phyloP scores from a whole-genome alignment of 768 basidiomycete genomes.

The Phylloporus sp. region DNA sequence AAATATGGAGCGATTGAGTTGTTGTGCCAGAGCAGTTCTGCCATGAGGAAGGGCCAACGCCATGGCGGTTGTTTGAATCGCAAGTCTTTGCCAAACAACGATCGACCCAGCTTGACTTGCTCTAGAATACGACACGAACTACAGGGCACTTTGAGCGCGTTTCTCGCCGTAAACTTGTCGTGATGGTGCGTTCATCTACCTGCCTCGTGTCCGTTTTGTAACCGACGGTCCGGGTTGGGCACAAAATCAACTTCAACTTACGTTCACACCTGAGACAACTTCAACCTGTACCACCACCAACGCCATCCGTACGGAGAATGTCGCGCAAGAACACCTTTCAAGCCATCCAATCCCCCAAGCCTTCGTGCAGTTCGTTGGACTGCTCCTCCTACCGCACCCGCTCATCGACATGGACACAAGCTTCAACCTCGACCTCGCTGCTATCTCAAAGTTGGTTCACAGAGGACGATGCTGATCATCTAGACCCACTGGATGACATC shows the following conservation, averaged over 20 bases:
- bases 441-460: neutral
- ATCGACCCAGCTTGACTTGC: no score
- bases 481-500: constrained; percentile 10
- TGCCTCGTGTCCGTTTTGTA: constrained; percentile 13
- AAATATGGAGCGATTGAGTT: neutral
- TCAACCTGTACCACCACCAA: constrained; percentile 24
- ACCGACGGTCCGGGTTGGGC: constrained; percentile 14
- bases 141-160: neutral
- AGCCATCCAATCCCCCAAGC: constrained; percentile 7
- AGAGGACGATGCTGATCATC: neutral
- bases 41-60: constrained; percentile 11
- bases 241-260: constrained; percentile 31
- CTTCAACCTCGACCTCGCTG: no score
- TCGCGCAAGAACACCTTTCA: constrained; percentile 12
- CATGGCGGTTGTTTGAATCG: neutral
- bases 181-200: constrained; percentile 3
- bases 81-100: constrained; percentile 8
- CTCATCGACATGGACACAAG: constrained; percentile 5
- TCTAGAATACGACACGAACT: no score
- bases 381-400: constrained; percentile 1
- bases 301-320: constrained; percentile 12
- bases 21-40: constrained; percentile 2
- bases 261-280: constrained; percentile 16
- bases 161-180: neutral
- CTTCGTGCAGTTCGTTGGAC: neutral